Evolutionary conservation across 352 stramenopile genomes (phyloP), one percentile per base, ranked within the genome.

Genomic region (Globisporangium echinulatum): DNA sequence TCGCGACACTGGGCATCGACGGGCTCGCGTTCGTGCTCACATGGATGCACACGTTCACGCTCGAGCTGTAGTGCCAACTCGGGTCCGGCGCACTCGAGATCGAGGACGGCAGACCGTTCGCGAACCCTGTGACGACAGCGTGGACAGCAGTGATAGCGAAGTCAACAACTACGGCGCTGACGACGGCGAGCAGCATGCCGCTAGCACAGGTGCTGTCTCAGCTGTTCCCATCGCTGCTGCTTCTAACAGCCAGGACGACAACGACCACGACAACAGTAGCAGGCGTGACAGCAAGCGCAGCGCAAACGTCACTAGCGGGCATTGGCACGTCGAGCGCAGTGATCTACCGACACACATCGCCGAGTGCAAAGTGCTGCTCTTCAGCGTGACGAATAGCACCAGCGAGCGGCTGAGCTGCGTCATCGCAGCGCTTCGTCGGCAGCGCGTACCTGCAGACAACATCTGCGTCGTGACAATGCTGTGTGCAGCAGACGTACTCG

Each of bases 391-490:
- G 9, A 75, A 59, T 54, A 67, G 55, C 36, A 69, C 66, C 10
- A 61, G 68, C 9, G 51, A 62, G 3, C 48, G 56, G 36, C 68
- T 74, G 37, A 71, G 63, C 49, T 72, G 69, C n/a, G 66, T 70
- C 15, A 67, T 82, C 37, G 70, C 77, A 54, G 68, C 77, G 42
- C 15, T 65, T 46, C 49, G 49, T 2, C 2, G 44, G 0, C 15
- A 71, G 7, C 67, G 65, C 40, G 68, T 77, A 44, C 51, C 60
- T 1, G 59, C 77, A 54, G 43, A 49, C 6, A 64, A 43, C n/a
- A 79, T 88, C 48, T 71, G 64, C 58, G 60, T 88, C 15, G 78
- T 77, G 33, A 54, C 69, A 39, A 56, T 84, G 14, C 64, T 74
- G 13, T 69, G 64, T 5, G 66, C 69, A 1, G 50, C 62, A 2